A percentile compares a stretch with the other conserved stretches of the same genome.
These are phyloP conservation scores for Phaseolus lunatus DNA, from an alignment of 306 rosid species.

Conservation along the genomic window DNA sequence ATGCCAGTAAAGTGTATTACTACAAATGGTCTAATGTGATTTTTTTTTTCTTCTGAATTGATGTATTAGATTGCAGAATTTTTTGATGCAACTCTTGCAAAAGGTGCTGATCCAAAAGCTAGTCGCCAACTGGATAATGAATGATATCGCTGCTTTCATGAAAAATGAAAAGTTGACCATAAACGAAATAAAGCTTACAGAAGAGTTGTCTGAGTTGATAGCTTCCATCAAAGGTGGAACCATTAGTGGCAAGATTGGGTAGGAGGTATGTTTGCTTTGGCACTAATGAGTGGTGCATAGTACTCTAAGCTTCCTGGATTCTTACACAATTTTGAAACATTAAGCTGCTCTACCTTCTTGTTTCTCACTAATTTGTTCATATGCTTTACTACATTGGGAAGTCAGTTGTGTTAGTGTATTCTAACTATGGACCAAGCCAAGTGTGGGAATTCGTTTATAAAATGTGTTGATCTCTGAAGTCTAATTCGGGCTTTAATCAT, in stretches of 20 bases:
- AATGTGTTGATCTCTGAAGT: slow-evolving; percentile 27
- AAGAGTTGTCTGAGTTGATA: slow-evolving; percentile 85
- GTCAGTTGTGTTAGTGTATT: slow-evolving; percentile 19
- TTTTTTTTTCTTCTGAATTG: slow-evolving; percentile 46
- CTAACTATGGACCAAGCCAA: background rate
- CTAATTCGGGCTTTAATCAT: background rate
- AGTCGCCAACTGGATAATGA: slow-evolving; percentile 96
- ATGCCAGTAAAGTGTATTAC: slow-evolving; percentile 31
- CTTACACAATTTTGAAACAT: slow-evolving; percentile 19
- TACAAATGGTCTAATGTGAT: slow-evolving; percentile 37
- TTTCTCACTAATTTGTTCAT: slow-evolving; percentile 1
- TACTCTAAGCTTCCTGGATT: slow-evolving; percentile 10
- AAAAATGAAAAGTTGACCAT: slow-evolving; percentile 86
- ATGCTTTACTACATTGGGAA: background rate
- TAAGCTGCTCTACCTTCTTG: slow-evolving; percentile 5
- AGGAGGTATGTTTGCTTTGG: slow-evolving; percentile 68
- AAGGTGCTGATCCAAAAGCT: slow-evolving; percentile 87
- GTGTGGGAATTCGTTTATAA: background rate
- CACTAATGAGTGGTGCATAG: slow-evolving; percentile 4
- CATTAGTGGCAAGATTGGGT: slow-evolving; percentile 95
- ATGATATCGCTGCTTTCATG: slow-evolving; percentile 89
- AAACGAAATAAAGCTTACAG: slow-evolving; percentile 76
- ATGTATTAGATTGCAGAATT: slow-evolving; percentile 73
- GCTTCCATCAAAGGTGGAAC: slow-evolving; percentile 78
- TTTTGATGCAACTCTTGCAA: slow-evolving; percentile 83